These are phyloP conservation scores for Paramecium sonneborni DNA, from an alignment of 73 alveolate genomes.

Conservation along the genomic window DNA sequence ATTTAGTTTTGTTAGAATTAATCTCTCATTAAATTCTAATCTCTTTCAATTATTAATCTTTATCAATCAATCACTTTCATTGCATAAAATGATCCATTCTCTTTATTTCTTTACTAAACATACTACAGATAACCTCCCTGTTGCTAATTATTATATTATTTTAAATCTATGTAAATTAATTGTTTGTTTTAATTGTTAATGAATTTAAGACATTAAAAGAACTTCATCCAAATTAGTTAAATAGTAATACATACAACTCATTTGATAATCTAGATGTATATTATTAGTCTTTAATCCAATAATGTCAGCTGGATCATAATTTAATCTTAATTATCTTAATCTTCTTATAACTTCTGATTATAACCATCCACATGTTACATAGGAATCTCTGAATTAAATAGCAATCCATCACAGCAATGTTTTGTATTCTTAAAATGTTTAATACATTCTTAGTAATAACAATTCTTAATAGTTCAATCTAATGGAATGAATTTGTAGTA, in stretches of 20 bases:
- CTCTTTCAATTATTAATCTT: slow-evolving; percentile 45
- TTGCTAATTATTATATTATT: slow-evolving; percentile 62
- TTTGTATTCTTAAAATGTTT: neutral
- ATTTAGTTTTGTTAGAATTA: neutral
- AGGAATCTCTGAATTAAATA: slow-evolving; percentile 10
- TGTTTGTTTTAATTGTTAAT: neutral
- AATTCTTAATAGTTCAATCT: neutral
- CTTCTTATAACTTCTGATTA: slow-evolving; percentile 39
- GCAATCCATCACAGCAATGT: slow-evolving; percentile 9
- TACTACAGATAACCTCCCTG: slow-evolving; percentile 68
- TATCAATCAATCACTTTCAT: slow-evolving; percentile 61
- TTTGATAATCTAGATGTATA: slow-evolving; percentile 30
- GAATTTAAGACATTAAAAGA: neutral
- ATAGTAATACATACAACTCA: neutral
- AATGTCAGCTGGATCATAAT: neutral
- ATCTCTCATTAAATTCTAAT: slow-evolving; percentile 26
- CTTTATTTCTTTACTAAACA: slow-evolving; percentile 60
- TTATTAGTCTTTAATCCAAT: slow-evolving; percentile 49
- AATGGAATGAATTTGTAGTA: neutral
- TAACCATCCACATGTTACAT: slow-evolving; percentile 62
- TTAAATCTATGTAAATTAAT: slow-evolving; percentile 4
- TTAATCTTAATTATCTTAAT: neutral
- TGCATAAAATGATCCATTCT: slow-evolving; percentile 64
- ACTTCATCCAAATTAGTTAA: slow-evolving; percentile 6
- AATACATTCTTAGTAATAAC: neutral